Conservation (phyloP, 306 rosid species). For the Acacia crassicarpa region DNA sequence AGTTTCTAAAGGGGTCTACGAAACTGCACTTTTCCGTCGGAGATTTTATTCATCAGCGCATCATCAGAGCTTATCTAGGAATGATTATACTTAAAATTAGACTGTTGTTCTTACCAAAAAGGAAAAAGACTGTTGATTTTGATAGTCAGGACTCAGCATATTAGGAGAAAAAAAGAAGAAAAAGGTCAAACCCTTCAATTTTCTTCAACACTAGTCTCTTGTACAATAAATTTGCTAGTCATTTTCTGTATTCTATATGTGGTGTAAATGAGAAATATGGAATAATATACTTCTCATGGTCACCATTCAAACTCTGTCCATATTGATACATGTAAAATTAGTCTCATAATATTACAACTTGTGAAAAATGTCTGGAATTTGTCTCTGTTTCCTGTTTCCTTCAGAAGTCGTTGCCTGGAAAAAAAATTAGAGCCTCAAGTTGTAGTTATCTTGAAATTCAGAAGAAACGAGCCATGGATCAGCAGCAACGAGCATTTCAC, state of each 20-base stretch:
- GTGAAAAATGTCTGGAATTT: constrained; percentile 15
- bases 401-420: constrained; percentile 31
- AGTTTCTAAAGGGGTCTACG: background rate
- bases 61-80: constrained; percentile 4
- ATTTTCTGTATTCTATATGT: constrained; percentile 2
- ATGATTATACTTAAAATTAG: background rate
- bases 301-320: constrained; percentile 30
- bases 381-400: constrained; percentile 14
- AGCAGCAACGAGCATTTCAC: constrained; percentile 25
- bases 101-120: background rate
- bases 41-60: background rate
- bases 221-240: background rate
- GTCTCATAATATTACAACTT: constrained; percentile 15
- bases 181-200: background rate
- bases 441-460: constrained; percentile 23
- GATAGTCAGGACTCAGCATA: background rate
- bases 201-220: background rate
- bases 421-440: constrained; percentile 19
- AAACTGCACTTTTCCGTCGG: background rate
- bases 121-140: background rate
- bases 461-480: constrained; percentile 32
- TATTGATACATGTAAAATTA: background rate
- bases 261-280: constrained; percentile 15
- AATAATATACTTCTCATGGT: constrained; percentile 28
- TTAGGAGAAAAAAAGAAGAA: background rate